A percentile compares a stretch with the other conserved stretches of the same genome.
These are phyloP conservation scores for Quercus mongolica DNA, from an alignment of 306 rosid genomes.

Conservation along the genomic window DNA sequence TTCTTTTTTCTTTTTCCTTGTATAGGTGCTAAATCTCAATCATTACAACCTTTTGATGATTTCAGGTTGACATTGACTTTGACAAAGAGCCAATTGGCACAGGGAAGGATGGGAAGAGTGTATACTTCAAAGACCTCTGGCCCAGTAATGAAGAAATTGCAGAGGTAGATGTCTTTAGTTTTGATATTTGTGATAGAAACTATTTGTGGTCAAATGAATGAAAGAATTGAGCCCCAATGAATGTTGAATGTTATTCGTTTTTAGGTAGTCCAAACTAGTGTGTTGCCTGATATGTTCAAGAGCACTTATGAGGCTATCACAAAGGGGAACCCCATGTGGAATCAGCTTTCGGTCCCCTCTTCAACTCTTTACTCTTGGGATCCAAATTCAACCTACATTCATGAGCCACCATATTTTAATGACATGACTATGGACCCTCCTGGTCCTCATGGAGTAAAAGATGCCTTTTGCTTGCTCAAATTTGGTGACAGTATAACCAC, in stretches of 20 bases:
- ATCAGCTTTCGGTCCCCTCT: conserved; percentile 23
- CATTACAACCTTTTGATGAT: not conserved
- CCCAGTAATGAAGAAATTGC: conserved; percentile 46
- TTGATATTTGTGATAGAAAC: not conserved
- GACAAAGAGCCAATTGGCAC: conserved; percentile 38
- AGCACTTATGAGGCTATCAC: conserved; percentile 34
- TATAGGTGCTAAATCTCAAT: not conserved
- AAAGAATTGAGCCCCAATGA: not conserved
- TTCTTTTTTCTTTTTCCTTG: not conserved
- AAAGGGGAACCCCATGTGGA: conserved; percentile 40
- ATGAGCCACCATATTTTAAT: conserved; percentile 39
- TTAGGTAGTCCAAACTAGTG: conserved; percentile 35
- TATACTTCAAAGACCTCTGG: conserved; percentile 44
- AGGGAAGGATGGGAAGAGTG: conserved; percentile 34
- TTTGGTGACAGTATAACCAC: conserved; percentile 49
- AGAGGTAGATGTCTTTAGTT: conserved; percentile 13
- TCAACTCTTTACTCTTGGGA: conserved; percentile 40
- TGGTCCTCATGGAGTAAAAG: conserved; percentile 28
- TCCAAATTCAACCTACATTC: conserved; percentile 42
- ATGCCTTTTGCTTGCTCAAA: conserved; percentile 41
- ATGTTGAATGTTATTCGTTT: not conserved
- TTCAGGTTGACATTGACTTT: conserved; percentile 48
- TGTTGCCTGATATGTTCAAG: conserved; percentile 43
- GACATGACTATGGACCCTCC: conserved; percentile 36
- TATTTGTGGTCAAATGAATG: not conserved